Evolutionary conservation across 768 basidiomycete genomes (phyloP), one percentile per base, ranked within the genome.

Genomic region (Leucosporidium creatinivorum): DNA sequence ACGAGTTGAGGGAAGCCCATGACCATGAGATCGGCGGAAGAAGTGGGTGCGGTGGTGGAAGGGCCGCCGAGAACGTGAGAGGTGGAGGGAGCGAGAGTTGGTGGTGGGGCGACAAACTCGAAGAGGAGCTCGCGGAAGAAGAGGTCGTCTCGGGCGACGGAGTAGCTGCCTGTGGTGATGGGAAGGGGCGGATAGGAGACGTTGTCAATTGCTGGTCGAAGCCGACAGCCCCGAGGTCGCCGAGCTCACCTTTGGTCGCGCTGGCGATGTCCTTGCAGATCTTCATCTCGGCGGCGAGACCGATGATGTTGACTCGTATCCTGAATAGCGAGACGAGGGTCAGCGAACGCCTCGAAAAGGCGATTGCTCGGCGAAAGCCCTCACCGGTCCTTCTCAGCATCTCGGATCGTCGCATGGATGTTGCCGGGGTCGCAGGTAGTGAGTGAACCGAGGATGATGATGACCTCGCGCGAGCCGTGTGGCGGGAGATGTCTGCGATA

Each of bases 371-470:
- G 8, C 17, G 31, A 12, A 12, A 17, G 3, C 12, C 26, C 73
- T 17, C n/a, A 72, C 69, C 74, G 69, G 33, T 86, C 87, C 69
- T 84, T 84, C 63, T 89, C 81, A 71, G 92, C 91, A 3, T 84
- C 83, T n/a, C 88, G 85, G n/a, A 99, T 82, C 0, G 93, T 93
- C 69, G 93, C 88, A 70, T 94, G 91, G 67, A 99, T 92, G 72
- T 94, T 96, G 26, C 92, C 91, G 8, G 96, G 96, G 76, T 99
- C 96, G 76, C 91, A 92, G 2, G 93, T 96, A 1, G 96, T 98
- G 33, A 99, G 80, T 9, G 93, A 94, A 31, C 96, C 93, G 75
- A 93, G 97, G 49, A 98, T 85, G 73, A 96, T 84, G 61, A 97
- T 81, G 55, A 94, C 90, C 80, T 99, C 96, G 47, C 93, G 87